A percentile compares a stretch with the other conserved stretches of the same genome.
phyloP scores from a whole-genome alignment of 2,329 filamentous ascomycete genomes.

The Cordyceps farinosa region DNA sequence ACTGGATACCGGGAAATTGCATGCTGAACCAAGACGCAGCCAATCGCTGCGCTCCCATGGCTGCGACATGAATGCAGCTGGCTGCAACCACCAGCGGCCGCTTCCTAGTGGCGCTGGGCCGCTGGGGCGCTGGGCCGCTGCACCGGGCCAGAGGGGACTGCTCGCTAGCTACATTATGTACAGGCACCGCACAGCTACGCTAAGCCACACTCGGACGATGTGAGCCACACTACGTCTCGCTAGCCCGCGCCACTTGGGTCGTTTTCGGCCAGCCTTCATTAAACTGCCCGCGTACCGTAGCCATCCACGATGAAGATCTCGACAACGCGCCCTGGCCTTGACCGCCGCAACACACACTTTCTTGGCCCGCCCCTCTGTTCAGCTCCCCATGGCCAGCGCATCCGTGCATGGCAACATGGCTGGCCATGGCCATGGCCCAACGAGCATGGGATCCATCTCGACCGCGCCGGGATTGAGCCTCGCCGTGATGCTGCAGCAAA shows the following conservation, averaged over 20 bases:
- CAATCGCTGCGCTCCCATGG: not conserved
- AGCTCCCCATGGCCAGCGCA: conserved; percentile 2
- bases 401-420: not conserved
- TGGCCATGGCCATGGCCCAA: not conserved
- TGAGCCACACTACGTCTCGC: not conserved
- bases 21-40: not conserved
- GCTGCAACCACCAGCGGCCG: not conserved
- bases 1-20: not conserved
- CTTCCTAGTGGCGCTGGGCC: not conserved
- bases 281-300: not conserved
- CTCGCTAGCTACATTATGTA: not conserved
- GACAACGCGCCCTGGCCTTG: conserved; percentile 8
- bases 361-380: conserved; percentile 5
- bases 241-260: conserved; percentile 2
- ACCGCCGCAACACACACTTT: not conserved
- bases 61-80: not conserved
- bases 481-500: not conserved
- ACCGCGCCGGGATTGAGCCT: not conserved
- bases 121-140: not conserved
- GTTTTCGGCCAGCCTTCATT: not conserved
- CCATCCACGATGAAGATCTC: conserved; percentile 17
- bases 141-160: not conserved
- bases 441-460: not conserved
- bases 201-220: conserved; percentile 1
- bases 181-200: not conserved